Conservation (phyloP, 345 rosid genomes). For the Abelmoschus esculentus region DNA sequence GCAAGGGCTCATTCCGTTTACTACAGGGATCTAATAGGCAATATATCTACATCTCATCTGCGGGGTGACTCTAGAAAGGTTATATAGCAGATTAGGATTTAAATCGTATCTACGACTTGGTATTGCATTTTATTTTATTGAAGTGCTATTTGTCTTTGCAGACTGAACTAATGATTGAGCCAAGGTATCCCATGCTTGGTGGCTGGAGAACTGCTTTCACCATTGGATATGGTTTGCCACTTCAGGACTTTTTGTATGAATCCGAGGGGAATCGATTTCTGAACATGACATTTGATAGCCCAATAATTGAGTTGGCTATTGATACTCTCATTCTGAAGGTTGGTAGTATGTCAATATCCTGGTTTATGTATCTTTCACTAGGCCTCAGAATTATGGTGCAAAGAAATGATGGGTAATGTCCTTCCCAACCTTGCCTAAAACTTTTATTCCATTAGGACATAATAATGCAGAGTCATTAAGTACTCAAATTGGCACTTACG, state of each 20-base stretch:
- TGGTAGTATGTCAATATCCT: constrained; percentile 14
- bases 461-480: not conserved
- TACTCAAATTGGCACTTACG: not conserved
- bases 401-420: not conserved
- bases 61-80: too few relatives aligned
- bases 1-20: too few relatives aligned
- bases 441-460: not conserved
- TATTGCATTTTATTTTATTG: too few relatives aligned
- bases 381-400: not conserved
- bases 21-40: too few relatives aligned
- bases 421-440: not conserved
- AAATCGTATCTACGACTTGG: too few relatives aligned
- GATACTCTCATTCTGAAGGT: constrained; percentile 80
- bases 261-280: constrained; percentile 74
- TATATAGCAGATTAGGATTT: too few relatives aligned
- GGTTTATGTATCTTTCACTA: not conserved
- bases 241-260: constrained; percentile 65
- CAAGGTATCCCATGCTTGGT: constrained; percentile 91
- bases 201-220: constrained; percentile 97
- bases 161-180: constrained; percentile 81
- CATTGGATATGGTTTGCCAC: constrained; percentile 90
- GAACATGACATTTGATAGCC: constrained; percentile 67
- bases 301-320: constrained; percentile 62
- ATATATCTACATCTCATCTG: too few relatives aligned
- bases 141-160: constrained; percentile 30